Percentiles rank a stretch among this genome's conserved stretches.
Conservation (phyloP, 371 early-diverging fungal genomes). For the Haplosporangium sp. region DNA sequence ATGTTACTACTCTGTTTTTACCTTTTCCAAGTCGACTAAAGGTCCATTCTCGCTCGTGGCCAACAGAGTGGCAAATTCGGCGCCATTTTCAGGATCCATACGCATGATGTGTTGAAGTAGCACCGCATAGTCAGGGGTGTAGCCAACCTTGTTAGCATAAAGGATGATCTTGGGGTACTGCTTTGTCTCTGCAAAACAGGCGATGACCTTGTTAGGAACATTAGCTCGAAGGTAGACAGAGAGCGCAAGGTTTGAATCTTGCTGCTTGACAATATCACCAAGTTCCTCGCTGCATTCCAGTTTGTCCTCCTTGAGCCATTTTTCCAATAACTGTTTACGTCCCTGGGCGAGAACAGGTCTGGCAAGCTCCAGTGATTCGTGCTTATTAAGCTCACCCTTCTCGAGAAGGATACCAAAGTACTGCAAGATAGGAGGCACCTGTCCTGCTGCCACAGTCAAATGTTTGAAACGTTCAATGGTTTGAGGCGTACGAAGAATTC, state of each 20-base stretch:
- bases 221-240: constrained; percentile 96
- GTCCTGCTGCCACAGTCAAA: constrained; percentile 82
- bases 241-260: constrained; percentile 91
- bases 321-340: constrained; percentile 94
- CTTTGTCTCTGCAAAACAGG: constrained; percentile 96
- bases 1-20: constrained; percentile 15
- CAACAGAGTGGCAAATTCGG: constrained; percentile 91
- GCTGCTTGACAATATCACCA: constrained; percentile 95
- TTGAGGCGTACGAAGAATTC: constrained; percentile 93
- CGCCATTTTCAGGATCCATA: constrained; percentile 92
- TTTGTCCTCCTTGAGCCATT: constrained; percentile 99
- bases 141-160: constrained; percentile 95
- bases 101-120: constrained; percentile 93
- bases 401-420: constrained; percentile 98
- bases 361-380: constrained; percentile 95
- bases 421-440: constrained; percentile 94
- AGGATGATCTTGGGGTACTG: constrained; percentile 96
- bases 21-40: constrained; percentile 84
- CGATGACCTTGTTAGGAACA: constrained; percentile 90
- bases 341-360: constrained; percentile 92
- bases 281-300: constrained; percentile 97
- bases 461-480: constrained; percentile 96
- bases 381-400: constrained; percentile 92
- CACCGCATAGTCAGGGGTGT: constrained; percentile 91
- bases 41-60: constrained; percentile 88